Percentiles rank a stretch among this genome's conserved stretches.
Evolutionary conservation across 2,329 filamentous ascomycete species (phyloP).

Genomic region (Pyrenochaeta sp.): DNA sequence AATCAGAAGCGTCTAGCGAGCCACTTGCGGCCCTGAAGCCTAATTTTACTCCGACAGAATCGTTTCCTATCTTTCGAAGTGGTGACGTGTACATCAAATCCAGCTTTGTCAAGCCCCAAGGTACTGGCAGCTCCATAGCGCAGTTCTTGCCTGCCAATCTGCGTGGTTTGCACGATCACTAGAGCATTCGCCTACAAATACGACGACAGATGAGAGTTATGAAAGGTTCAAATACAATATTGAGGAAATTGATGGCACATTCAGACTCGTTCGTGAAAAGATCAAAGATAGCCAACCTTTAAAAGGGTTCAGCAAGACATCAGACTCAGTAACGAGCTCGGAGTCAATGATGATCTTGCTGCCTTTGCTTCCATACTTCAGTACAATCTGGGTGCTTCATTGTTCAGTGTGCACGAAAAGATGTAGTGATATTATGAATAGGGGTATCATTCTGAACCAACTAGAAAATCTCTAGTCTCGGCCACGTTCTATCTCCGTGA

Average conservation of each 20-base stretch:
- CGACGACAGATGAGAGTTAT: too few relatives aligned
- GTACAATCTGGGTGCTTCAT: neutral
- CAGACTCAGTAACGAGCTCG: neutral
- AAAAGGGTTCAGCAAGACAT: neutral
- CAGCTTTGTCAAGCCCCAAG: neutral
- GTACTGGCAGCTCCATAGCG: constrained; percentile 24
- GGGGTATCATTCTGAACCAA: constrained; percentile 46
- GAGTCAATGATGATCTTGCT: too few relatives aligned
- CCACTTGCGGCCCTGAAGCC: neutral
- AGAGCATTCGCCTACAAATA: neutral
- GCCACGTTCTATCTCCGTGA: constrained; percentile 45
- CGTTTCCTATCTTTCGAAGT: constrained; percentile 7
- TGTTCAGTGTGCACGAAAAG: neutral
- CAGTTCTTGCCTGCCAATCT: constrained; percentile 17
- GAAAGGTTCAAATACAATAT: constrained; percentile 1
- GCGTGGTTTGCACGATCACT: constrained; percentile 20
- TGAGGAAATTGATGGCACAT: constrained; percentile 4
- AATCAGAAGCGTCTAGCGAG: neutral
- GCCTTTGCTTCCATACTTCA: too few relatives aligned
- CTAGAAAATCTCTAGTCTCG: constrained; percentile 4
- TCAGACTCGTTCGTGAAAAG: constrained; percentile 1
- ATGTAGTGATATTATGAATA: neutral
- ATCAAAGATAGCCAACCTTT: neutral
- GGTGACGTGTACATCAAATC: constrained; percentile 13
- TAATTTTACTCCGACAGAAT: neutral